A percentile compares a stretch with the other conserved stretches of the same genome.
These are phyloP conservation scores for Fusarium coffeatum DNA, from an alignment of 2,329 filamentous ascomycete species.

Conservation along the genomic window DNA sequence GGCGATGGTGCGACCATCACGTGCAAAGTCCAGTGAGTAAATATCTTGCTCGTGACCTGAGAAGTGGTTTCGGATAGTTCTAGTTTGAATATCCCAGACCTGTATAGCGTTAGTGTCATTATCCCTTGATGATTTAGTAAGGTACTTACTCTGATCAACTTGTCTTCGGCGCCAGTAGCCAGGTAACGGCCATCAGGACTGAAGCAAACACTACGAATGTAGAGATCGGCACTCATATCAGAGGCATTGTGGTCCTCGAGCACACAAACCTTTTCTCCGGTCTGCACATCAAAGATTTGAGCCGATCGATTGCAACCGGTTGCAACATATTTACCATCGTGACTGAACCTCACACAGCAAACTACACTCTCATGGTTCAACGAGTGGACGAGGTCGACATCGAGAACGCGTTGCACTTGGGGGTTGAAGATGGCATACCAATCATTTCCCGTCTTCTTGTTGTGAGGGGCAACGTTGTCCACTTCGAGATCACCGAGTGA, in stretches of 20 bases:
- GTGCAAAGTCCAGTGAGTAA: conserved; percentile 94
- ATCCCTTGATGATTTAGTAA: neutral
- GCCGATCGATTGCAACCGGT: conserved; percentile 98
- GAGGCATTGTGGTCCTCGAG: conserved; percentile 85
- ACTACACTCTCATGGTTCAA: conserved; percentile 95
- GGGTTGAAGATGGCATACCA: conserved; percentile 99
- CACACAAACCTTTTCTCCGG: conserved; percentile 87
- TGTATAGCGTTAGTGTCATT: conserved; percentile 53
- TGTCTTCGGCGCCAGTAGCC: conserved; percentile 96
- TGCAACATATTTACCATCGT: conserved; percentile 93
- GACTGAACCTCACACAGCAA: conserved; percentile 96
- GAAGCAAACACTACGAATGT: conserved; percentile 98
- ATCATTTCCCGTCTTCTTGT: conserved; percentile 89
- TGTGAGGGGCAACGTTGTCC: conserved; percentile 83
- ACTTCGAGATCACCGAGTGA: conserved; percentile 87
- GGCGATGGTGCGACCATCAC: conserved; percentile 92
- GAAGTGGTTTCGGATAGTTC: conserved; percentile 91
- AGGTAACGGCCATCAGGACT: conserved; percentile 95
- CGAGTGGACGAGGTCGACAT: conserved; percentile 94
- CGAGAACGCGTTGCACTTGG: conserved; percentile 85
- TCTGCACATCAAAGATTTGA: conserved; percentile 96
- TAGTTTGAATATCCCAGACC: conserved; percentile 93
- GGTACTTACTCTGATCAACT: conserved; percentile 85
- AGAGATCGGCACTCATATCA: conserved; percentile 90
- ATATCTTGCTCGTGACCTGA: conserved; percentile 99